These are phyloP conservation scores for Pythium utonaiense DNA, from an alignment of 352 stramenopile genomes.

Conservation along the genomic window DNA sequence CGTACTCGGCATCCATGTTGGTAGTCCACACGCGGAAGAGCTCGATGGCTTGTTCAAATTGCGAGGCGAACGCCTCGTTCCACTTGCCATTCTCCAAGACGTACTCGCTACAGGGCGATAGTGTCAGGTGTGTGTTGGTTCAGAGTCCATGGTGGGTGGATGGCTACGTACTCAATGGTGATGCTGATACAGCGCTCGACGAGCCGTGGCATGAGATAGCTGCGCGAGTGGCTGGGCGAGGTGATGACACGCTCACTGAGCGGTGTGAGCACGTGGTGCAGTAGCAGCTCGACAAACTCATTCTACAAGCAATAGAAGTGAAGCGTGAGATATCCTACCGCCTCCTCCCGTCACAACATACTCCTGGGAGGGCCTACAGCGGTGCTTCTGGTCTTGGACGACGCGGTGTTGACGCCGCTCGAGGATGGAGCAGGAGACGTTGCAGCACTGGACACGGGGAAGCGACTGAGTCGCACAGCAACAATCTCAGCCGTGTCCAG, in stretches of 20 bases:
- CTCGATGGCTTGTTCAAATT: slow-evolving; percentile 48
- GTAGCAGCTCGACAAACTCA: slow-evolving; percentile 48
- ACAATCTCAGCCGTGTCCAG: slow-evolving; percentile 44
- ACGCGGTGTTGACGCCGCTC: not conserved
- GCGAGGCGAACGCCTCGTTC: slow-evolving; percentile 35
- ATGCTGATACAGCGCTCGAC: slow-evolving; percentile 55
- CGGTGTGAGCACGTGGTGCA: slow-evolving; percentile 46
- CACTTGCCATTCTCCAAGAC: slow-evolving; percentile 41
- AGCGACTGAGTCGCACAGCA: slow-evolving; percentile 30
- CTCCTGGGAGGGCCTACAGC: not conserved
- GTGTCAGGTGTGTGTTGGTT: too few relatives aligned
- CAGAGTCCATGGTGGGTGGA: too few relatives aligned
- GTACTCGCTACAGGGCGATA: slow-evolving; percentile 25
- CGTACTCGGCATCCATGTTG: slow-evolving; percentile 51
- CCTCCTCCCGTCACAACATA: too few relatives aligned
- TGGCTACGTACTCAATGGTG: slow-evolving; percentile 54
- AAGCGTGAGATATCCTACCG: too few relatives aligned
- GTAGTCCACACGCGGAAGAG: slow-evolving; percentile 46
- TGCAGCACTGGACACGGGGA: not conserved
- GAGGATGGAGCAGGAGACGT: not conserved
- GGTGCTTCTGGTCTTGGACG: not conserved
- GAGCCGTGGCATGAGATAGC: slow-evolving; percentile 46
- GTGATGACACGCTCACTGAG: slow-evolving; percentile 39
- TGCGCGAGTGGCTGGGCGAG: slow-evolving; percentile 35
- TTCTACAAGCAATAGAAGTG: slow-evolving; percentile 23